phyloP scores from a whole-genome alignment of 768 basidiomycete genomes.

The Naganishia randhawae region DNA sequence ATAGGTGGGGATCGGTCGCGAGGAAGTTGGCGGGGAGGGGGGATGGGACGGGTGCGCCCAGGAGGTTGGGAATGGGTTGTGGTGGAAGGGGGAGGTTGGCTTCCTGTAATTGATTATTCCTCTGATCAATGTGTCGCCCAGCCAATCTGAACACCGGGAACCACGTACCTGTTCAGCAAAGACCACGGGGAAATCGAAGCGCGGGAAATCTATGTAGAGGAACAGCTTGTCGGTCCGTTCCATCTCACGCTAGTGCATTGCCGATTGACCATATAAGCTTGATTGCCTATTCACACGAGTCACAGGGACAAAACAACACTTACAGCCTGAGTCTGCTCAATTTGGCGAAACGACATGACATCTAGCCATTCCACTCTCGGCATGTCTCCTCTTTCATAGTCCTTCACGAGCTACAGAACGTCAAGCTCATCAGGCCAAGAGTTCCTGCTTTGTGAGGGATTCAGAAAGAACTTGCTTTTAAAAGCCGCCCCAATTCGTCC shows the following conservation, averaged over 20 bases:
- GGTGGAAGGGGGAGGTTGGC: constrained; percentile 42
- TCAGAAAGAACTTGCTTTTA: constrained; percentile 61
- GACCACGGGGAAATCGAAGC: constrained; percentile 95
- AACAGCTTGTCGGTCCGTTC: constrained; percentile 91
- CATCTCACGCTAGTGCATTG: constrained; percentile 67
- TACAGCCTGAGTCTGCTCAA: constrained; percentile 90
- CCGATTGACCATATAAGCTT: background rate
- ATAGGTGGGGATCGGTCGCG: constrained; percentile 66
- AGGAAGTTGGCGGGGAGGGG: constrained; percentile 52
- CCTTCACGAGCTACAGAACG: constrained; percentile 62
- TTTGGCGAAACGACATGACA: constrained; percentile 84
- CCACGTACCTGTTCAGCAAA: constrained; percentile 77
- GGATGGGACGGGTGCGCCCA: constrained; percentile 25
- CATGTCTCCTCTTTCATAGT: constrained; percentile 89
- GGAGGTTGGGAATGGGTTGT: constrained; percentile 32
- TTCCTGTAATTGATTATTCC: constrained; percentile 33
- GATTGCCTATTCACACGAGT: background rate
- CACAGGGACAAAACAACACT: constrained; percentile 39
- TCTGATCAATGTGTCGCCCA: background rate
- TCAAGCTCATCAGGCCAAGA: constrained; percentile 3
- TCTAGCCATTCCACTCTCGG: constrained; percentile 95
- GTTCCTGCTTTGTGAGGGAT: background rate
- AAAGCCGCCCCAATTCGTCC: constrained; percentile 93
- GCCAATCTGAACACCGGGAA: background rate
- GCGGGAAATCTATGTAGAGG: constrained; percentile 89